phyloP scores from a whole-genome alignment of 2,329 filamentous ascomycete genomes.

The Coleophoma cylindrospora region DNA sequence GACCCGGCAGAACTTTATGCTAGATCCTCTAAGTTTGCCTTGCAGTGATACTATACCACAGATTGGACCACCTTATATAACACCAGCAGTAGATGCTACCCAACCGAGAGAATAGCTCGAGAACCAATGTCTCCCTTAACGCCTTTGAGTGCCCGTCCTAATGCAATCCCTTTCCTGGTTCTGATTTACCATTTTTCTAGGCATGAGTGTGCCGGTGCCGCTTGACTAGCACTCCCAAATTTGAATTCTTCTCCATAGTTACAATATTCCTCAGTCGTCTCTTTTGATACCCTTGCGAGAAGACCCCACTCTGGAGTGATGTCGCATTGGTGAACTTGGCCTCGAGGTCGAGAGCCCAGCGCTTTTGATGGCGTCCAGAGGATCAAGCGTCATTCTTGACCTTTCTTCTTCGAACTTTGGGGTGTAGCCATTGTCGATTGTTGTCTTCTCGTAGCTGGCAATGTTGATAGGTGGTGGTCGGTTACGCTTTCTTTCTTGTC shows the following conservation, averaged over 20 bases:
- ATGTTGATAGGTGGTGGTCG: constrained; percentile 64
- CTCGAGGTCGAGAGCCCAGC: constrained; percentile 47
- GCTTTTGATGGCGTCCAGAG: constrained; percentile 28
- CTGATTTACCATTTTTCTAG: background rate
- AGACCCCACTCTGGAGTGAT: constrained; percentile 35
- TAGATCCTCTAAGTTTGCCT: background rate
- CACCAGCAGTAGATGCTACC: background rate
- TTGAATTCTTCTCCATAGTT: background rate
- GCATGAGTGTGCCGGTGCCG: background rate
- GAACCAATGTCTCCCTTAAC: background rate
- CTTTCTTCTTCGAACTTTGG: constrained; percentile 24
- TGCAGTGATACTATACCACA: background rate
- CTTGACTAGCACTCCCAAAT: background rate
- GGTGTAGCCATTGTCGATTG: constrained; percentile 27
- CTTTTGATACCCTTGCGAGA: constrained; percentile 30
- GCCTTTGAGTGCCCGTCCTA: background rate
- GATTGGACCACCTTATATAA: background rate
- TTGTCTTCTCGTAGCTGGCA: constrained; percentile 68
- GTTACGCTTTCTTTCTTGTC: constrained; percentile 51
- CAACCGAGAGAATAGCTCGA: background rate
- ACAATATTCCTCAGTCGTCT: constrained; percentile 25
- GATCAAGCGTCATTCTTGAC: constrained; percentile 22
- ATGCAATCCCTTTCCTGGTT: background rate
- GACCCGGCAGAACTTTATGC: constrained; percentile 1
- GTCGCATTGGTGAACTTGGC: constrained; percentile 39